Percentiles rank a stretch among this genome's conserved stretches.
phyloP scores from a whole-genome alignment of 805 yeast species.

The Scheffersomyces coipomensis region DNA sequence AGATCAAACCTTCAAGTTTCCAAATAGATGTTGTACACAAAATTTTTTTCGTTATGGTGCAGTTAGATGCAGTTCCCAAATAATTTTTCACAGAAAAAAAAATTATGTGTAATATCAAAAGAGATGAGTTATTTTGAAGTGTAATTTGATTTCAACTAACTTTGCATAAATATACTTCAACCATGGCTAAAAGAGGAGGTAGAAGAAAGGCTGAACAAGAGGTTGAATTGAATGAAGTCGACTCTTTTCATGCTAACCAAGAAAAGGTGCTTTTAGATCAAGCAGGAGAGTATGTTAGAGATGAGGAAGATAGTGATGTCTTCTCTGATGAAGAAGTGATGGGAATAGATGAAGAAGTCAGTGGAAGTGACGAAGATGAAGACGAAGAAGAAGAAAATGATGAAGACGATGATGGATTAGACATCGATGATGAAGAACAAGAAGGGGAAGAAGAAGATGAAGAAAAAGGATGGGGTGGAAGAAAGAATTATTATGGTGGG shows the following conservation, averaged over 20 bases:
- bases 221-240: conserved; percentile 63
- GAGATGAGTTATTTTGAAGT: conserved; percentile 9
- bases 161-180: conserved; percentile 1
- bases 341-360: conserved; percentile 29
- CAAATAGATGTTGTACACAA: too few species aligned
- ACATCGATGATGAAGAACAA: conserved; percentile 22
- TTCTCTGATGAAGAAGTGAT: conserved; percentile 53
- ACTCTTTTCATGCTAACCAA: conserved; percentile 58
- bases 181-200: conserved; percentile 18
- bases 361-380: conserved; percentile 50
- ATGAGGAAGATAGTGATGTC: conserved; percentile 22
- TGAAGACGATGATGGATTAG: conserved; percentile 44
- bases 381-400: conserved; percentile 41
- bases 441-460: conserved; percentile 25
- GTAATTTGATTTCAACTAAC: not conserved
- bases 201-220: conserved; percentile 12
- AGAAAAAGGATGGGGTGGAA: conserved; percentile 45
- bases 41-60: not conserved
- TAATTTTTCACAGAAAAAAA: conserved; percentile 5
- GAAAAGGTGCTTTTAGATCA: conserved; percentile 57
- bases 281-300: conserved; percentile 46
- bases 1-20: too few species aligned
- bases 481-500: conserved; percentile 55
- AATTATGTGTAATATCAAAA: not conserved
- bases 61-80: conserved; percentile 1